Evolutionary conservation across 176 grass and related monocot species (phyloP).

Genomic region (Aegilops speltoides): DNA sequence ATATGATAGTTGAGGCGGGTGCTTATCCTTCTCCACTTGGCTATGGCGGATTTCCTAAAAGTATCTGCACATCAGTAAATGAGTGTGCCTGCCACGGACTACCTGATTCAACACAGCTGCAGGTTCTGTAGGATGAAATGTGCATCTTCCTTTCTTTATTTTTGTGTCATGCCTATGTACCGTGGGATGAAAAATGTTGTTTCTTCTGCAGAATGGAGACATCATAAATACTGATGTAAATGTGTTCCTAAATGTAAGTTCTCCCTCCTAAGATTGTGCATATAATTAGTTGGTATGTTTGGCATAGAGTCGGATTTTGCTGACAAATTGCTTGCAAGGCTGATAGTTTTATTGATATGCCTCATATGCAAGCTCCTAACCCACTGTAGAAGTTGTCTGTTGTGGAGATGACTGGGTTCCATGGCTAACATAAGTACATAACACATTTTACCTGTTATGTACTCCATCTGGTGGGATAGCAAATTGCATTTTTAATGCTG

Average conservation of each 20-base stretch:
- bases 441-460: too few species aligned
- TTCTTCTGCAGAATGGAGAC: slow-evolving; percentile 65
- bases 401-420: too few species aligned
- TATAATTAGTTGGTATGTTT: background rate
- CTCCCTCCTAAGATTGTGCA: background rate
- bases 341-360: too few species aligned
- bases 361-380: too few species aligned
- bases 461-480: too few species aligned
- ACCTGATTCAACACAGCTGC: slow-evolving; percentile 81
- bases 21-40: slow-evolving; percentile 90
- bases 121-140: slow-evolving; percentile 53
- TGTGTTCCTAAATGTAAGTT: slow-evolving; percentile 70
- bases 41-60: slow-evolving; percentile 73
- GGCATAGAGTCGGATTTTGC: background rate
- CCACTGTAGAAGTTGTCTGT: too few species aligned
- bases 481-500: too few species aligned
- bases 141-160: slow-evolving; percentile 28
- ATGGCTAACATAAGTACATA: too few species aligned
- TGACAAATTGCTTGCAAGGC: background rate
- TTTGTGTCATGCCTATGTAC: slow-evolving; percentile 7
- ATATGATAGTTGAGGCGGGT: slow-evolving; percentile 74
- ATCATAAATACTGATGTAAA: slow-evolving; percentile 85
- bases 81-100: slow-evolving; percentile 77
- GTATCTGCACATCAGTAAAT: slow-evolving; percentile 80
- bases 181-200: slow-evolving; percentile 24